Conservation (phyloP, 2,329 filamentous ascomycete genomes). For the Epichloe aotearoae region DNA sequence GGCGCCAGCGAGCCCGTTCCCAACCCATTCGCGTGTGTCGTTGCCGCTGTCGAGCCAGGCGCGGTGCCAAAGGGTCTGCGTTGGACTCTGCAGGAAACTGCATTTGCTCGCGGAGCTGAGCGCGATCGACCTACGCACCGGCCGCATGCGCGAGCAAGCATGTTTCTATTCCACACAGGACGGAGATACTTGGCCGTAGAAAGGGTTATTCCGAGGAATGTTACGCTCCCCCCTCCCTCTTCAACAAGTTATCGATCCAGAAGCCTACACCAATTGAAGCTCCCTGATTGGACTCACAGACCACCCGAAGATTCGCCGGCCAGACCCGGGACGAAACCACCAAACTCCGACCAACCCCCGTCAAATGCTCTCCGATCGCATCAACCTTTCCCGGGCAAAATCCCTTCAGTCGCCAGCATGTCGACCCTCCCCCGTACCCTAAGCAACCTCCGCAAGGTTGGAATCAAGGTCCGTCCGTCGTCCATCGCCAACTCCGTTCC, state of each 20-base stretch:
- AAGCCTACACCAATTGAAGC: neutral
- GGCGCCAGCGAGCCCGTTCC: slow-evolving; percentile 33
- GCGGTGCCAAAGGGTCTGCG: slow-evolving; percentile 27
- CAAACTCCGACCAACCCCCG: slow-evolving; percentile 4
- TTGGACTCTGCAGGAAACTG: slow-evolving; percentile 18
- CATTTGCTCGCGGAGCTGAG: slow-evolving; percentile 5
- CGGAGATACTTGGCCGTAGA: neutral
- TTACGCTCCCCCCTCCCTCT: neutral
- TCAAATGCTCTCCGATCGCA: slow-evolving; percentile 4
- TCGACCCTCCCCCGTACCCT: slow-evolving; percentile 82
- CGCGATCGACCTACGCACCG: slow-evolving; percentile 17
- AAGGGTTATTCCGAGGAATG: neutral
- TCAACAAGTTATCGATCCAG: no score
- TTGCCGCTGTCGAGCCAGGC: slow-evolving; percentile 18
- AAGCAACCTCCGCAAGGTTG: slow-evolving; percentile 74
- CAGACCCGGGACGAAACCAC: neutral
- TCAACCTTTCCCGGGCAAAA: slow-evolving; percentile 6
- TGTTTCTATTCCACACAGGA: neutral
- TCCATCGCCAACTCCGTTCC: neutral
- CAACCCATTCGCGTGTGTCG: slow-evolving; percentile 12
- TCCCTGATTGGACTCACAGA: neutral
- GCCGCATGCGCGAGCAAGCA: slow-evolving; percentile 24
- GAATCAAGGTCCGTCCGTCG: slow-evolving; percentile 65
- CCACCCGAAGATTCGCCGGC: slow-evolving; percentile 20
- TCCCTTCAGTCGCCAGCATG: slow-evolving; percentile 45